These are phyloP conservation scores for Metschnikowia colocasiae DNA, from an alignment of 805 yeast genomes.

Conservation along the genomic window DNA sequence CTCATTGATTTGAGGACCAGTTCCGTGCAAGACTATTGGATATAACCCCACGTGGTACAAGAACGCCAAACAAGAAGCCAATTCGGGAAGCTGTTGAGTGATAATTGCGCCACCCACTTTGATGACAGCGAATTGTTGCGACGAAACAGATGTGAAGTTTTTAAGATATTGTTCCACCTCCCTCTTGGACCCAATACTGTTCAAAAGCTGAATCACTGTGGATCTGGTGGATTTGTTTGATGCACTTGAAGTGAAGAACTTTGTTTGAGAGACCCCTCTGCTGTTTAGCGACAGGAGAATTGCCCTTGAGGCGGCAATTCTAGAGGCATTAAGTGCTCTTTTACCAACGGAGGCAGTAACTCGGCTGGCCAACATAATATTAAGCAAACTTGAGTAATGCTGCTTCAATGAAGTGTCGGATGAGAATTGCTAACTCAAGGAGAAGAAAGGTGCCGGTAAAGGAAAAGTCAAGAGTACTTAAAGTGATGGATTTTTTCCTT, in stretches of 20 bases:
- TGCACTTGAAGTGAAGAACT: conserved; percentile 9
- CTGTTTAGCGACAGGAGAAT: not conserved
- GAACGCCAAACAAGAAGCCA: conserved; percentile 94
- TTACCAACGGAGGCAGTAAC: conserved; percentile 9
- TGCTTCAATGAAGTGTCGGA: not conserved
- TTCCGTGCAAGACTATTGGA: conserved; percentile 96
- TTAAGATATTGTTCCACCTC: conserved; percentile 97
- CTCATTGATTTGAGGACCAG: conserved; percentile 98
- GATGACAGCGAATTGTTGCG: conserved; percentile 96
- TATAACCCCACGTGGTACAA: conserved; percentile 95
- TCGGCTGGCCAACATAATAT: conserved; percentile 14
- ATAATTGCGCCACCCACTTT: conserved; percentile 99
- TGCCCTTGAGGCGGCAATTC: not conserved
- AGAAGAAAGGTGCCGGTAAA: not conserved
- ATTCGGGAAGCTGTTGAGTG: conserved; percentile 87
- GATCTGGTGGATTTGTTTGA: conserved; percentile 66
- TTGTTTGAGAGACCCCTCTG: conserved; percentile 1
- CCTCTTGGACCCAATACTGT: conserved; percentile 94
- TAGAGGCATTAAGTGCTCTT: conserved; percentile 9
- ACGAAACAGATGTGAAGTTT: conserved; percentile 92
- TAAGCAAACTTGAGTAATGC: not conserved
- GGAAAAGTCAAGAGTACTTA: not conserved
- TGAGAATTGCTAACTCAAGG: not conserved
- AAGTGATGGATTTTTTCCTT: not conserved
- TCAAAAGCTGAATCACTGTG: conserved; percentile 90